Evolutionary conservation across 768 basidiomycete species (phyloP), one percentile per base, ranked within the genome.

Genomic region (Boletus vermiculosoides): DNA sequence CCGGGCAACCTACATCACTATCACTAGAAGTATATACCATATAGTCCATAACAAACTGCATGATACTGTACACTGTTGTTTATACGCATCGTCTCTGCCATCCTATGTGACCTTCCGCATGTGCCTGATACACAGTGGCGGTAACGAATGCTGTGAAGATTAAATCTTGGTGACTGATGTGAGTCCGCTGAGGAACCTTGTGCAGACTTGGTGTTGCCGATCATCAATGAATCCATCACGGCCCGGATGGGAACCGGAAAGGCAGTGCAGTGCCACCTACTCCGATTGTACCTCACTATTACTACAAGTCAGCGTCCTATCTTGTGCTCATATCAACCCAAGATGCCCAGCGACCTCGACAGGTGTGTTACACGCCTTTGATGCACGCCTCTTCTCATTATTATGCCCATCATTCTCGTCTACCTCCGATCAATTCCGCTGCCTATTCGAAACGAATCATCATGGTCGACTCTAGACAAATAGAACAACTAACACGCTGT

Each of bases 401-500:
- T 50, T 36, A 37, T 51, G 22, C 15, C 58, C 67, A 67, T 68
- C 62, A 69, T 64, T 56, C 46, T 54, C 55, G 34, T 56, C 25
- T 48, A 55, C 63, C 50, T 60, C 69, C 64, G 66, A 64, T 70
- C 69, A 69, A 65, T 57, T 41, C 55, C 34, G 30, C 52, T 52
- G 45, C 52, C 51, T 23, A 37, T 59, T 62, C 60, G 42, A 65
- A 56, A 54, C 47, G 11, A 31, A 41, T 54, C 56, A 49, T 65
- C 59, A 25, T 25, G 60, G 52, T 48, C 60, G 40, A 54, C 56
- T 47, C 52, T 73, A 97, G 94, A 70, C 95, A 98, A 79, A 98
- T 98, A 58, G 92, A 88, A 62, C 94, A 96, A 71, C 84, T 98
- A 49, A 84, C 86, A 70, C 88, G 90, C 57, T 98, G 96, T 75